Evolutionary conservation across 2,329 filamentous ascomycete genomes (phyloP).

Genomic region (Neocatenulostroma microsporum): DNA sequence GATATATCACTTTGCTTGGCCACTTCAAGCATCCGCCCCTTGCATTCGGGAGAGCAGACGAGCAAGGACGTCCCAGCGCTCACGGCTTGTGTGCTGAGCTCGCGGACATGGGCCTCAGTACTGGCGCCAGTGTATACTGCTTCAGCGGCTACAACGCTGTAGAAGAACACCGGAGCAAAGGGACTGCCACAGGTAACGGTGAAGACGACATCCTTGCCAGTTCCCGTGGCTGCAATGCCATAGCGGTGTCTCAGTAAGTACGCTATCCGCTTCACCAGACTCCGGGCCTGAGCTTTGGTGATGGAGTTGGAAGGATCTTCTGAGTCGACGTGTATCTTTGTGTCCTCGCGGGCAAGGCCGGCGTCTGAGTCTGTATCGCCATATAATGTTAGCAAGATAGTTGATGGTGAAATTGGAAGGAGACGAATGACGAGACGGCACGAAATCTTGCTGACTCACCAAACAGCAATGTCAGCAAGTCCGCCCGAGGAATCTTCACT

Average conservation of each 20-base stretch:
- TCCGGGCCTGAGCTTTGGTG: conserved; percentile 46
- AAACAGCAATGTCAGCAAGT: conserved; percentile 37
- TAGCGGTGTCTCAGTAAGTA: conserved; percentile 49
- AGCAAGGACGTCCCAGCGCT: too few relatives aligned
- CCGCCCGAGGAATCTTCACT: conserved; percentile 28
- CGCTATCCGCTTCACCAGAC: conserved; percentile 46
- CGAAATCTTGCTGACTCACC: conserved; percentile 30
- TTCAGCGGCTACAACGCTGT: conserved; percentile 50
- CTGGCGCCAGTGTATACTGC: conserved; percentile 53
- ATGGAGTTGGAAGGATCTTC: conserved; percentile 46
- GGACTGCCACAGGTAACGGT: conserved; percentile 51
- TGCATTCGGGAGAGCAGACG: too few relatives aligned
- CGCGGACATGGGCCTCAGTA: too few relatives aligned
- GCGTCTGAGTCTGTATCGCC: conserved; percentile 24
- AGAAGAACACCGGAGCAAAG: conserved; percentile 48
- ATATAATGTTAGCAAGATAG: too few relatives aligned
- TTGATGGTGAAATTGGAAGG: too few relatives aligned
- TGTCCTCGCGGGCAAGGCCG: conserved; percentile 39
- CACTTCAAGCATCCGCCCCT: too few relatives aligned
- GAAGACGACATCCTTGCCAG: conserved; percentile 48
- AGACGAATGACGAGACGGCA: too few relatives aligned
- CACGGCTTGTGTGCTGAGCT: too few relatives aligned
- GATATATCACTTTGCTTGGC: too few relatives aligned
- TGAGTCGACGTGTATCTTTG: conserved; percentile 51
- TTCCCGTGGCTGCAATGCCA: conserved; percentile 44